These are phyloP conservation scores for Achaetomiella virescens DNA, from an alignment of 495 filamentous ascomycete genomes.

Conservation along the genomic window DNA sequence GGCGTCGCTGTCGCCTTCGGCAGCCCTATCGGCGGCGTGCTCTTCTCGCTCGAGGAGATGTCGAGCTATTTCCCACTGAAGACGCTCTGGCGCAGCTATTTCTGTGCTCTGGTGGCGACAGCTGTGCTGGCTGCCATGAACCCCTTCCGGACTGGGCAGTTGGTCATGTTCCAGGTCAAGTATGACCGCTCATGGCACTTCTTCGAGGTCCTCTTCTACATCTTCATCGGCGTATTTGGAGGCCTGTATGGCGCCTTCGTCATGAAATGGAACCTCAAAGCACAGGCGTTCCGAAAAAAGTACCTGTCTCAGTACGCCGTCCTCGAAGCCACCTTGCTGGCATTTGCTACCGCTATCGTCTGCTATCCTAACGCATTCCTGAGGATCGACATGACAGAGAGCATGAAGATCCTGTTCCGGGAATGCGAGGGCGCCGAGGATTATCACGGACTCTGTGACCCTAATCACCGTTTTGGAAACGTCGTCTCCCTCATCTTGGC, in stretches of 20 bases:
- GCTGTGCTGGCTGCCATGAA: constrained; percentile 94
- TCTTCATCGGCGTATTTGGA: constrained; percentile 86
- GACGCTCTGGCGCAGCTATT: constrained; percentile 97
- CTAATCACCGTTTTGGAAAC: constrained; percentile 68
- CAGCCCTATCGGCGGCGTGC: constrained; percentile 90
- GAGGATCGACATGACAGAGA: constrained; percentile 97
- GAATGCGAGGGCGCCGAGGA: constrained; percentile 93
- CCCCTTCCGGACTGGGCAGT: constrained; percentile 93
- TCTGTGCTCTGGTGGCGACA: constrained; percentile 94
- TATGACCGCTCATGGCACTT: constrained; percentile 98
- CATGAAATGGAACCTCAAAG: constrained; percentile 95
- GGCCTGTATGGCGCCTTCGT: constrained; percentile 95
- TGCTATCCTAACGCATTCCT: constrained; percentile 97
- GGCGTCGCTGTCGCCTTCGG: constrained; percentile 96
- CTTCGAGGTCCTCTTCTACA: constrained; percentile 90
- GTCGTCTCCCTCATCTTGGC: constrained; percentile 73
- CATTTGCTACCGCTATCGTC: constrained; percentile 75
- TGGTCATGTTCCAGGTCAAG: constrained; percentile 98
- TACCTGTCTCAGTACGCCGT: constrained; percentile 82
- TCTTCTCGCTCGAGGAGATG: constrained; percentile 98
- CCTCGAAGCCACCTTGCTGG: constrained; percentile 80
- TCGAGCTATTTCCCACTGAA: constrained; percentile 97
- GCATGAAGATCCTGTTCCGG: constrained; percentile 94
- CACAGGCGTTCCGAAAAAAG: constrained; percentile 89
- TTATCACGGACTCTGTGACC: constrained; percentile 86